phyloP scores from a whole-genome alignment of 2,329 filamentous ascomycete genomes.

The Tolypocladium tropicale region DNA sequence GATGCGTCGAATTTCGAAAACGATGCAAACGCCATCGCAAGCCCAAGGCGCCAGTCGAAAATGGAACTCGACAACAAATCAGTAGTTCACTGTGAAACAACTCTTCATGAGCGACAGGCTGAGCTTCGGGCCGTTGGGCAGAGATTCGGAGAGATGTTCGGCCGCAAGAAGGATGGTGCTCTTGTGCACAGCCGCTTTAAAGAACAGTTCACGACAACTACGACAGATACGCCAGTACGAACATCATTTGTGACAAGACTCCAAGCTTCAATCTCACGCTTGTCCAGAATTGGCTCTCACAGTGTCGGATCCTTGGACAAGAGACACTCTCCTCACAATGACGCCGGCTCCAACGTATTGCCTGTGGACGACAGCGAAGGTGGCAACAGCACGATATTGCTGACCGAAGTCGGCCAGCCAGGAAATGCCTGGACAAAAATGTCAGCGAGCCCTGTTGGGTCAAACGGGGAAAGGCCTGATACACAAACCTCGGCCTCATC shows the following conservation, averaged over 20 bases:
- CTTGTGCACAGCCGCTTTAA: constrained; percentile 27
- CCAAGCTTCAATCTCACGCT: constrained; percentile 21
- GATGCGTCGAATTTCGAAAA: neutral
- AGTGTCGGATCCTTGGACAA: neutral
- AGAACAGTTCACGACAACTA: constrained; percentile 22
- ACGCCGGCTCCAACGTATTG: neutral
- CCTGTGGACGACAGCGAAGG: neutral
- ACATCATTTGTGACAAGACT: constrained; percentile 25
- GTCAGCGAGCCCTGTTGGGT: neutral
- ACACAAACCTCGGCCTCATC: neutral
- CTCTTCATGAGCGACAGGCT: constrained; percentile 25
- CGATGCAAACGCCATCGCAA: neutral
- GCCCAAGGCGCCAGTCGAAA: neutral
- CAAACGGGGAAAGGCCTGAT: neutral
- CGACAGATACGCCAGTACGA: constrained; percentile 4
- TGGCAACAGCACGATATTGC: no score
- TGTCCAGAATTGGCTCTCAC: constrained; percentile 11
- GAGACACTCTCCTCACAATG: neutral
- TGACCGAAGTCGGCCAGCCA: neutral
- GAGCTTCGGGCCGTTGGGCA: constrained; percentile 28
- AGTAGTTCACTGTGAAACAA: constrained; percentile 22
- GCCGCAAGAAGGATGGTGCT: constrained; percentile 17
- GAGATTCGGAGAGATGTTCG: constrained; percentile 25
- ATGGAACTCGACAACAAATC: constrained; percentile 5
- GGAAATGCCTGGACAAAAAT: neutral